Conservation (phyloP, 2,329 filamentous ascomycete species). For the Acarospora socialis region DNA sequence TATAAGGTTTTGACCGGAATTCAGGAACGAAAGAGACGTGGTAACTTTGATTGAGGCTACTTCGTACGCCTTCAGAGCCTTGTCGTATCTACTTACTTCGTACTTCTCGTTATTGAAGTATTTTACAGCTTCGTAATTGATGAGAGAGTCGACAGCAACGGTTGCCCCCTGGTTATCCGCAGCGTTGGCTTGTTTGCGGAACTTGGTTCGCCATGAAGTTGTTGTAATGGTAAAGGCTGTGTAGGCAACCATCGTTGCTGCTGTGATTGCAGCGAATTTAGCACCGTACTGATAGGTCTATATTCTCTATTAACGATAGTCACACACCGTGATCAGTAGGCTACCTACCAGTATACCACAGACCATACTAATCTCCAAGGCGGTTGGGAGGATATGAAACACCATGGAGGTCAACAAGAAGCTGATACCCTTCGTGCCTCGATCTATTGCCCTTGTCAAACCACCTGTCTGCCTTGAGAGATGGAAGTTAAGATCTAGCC, state of each 20-base stretch:
- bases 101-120: slow-evolving; percentile 99
- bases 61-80: slow-evolving; percentile 73
- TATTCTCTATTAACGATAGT: neutral
- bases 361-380: slow-evolving; percentile 85
- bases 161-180: slow-evolving; percentile 93
- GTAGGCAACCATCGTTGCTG: slow-evolving; percentile 81
- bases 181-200: slow-evolving; percentile 84
- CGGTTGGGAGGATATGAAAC: slow-evolving; percentile 88
- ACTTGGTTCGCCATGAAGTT: slow-evolving; percentile 93
- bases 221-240: slow-evolving; percentile 95
- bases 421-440: slow-evolving; percentile 96
- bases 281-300: slow-evolving; percentile 85
- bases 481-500: slow-evolving; percentile 85
- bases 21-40: slow-evolving; percentile 82
- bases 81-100: slow-evolving; percentile 81
- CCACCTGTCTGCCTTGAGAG: slow-evolving; percentile 89
- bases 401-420: slow-evolving; percentile 97
- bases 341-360: slow-evolving; percentile 65
- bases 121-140: slow-evolving; percentile 98
- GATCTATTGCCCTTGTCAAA: slow-evolving; percentile 82
- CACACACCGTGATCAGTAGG: neutral
- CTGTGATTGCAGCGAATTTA: slow-evolving; percentile 83
- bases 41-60: slow-evolving; percentile 93
- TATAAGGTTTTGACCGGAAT: slow-evolving; percentile 91
- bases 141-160: slow-evolving; percentile 87